A percentile compares a stretch with the other conserved stretches of the same genome.
These are phyloP conservation scores for Tubosaeta brunneosetosa DNA, from an alignment of 768 basidiomycete species.

Conservation along the genomic window DNA sequence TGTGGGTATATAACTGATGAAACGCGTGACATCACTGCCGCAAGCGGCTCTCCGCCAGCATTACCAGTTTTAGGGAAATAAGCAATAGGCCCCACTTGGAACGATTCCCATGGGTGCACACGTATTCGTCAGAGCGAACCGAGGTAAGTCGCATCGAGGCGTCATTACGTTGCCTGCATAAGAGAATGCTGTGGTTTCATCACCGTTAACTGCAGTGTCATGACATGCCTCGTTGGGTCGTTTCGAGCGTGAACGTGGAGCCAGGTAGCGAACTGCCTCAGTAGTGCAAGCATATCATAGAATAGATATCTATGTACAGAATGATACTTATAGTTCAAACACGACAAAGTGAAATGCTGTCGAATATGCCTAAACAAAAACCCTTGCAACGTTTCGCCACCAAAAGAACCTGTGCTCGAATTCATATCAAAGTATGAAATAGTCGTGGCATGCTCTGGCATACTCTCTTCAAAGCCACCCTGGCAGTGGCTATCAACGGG, in stretches of 20 bases:
- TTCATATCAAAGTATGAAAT: constrained; percentile 17
- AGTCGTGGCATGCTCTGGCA: constrained; percentile 14
- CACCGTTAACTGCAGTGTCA: constrained; percentile 52
- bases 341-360: constrained; percentile 16
- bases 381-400: constrained; percentile 13
- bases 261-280: not conserved
- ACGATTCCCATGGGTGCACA: constrained; percentile 21
- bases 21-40: constrained; percentile 41
- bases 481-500: constrained; percentile 22
- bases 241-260: constrained; percentile 54
- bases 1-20: constrained; percentile 5
- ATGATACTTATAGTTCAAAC: constrained; percentile 16
- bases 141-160: constrained; percentile 50
- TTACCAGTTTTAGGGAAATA: constrained; percentile 30
- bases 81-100: too few relatives aligned
- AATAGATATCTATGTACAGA: constrained; percentile 33
- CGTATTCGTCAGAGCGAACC: constrained; percentile 3
- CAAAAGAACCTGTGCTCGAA: constrained; percentile 16
- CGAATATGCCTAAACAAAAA: constrained; percentile 22
- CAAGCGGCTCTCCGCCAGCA: constrained; percentile 75
- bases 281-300: constrained; percentile 15
- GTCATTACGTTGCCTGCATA: constrained; percentile 58
- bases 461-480: constrained; percentile 17
- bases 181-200: constrained; percentile 53
- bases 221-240: constrained; percentile 58